Conservation (phyloP, 2,329 filamentous ascomycete species). For the Conoideocrella luteorostrata region DNA sequence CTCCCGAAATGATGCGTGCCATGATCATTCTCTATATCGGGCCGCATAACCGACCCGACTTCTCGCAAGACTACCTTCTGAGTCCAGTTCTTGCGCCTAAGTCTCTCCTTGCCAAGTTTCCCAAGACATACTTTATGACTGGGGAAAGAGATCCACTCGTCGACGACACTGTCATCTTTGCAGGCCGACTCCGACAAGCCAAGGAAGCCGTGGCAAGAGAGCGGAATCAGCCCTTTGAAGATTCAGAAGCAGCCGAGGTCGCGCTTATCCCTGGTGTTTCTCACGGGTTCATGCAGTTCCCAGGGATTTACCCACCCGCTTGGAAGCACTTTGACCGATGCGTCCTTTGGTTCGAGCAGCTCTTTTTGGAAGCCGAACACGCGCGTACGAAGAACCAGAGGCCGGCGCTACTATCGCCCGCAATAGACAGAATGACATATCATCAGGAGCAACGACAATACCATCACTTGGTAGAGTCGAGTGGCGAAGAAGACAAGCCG, state of each 20-base stretch:
- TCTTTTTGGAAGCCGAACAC: slow-evolving; percentile 54
- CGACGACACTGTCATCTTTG: slow-evolving; percentile 95
- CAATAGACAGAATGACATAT: background rate
- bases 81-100: slow-evolving; percentile 89
- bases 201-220: slow-evolving; percentile 46
- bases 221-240: slow-evolving; percentile 25
- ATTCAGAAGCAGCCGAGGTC: slow-evolving; percentile 55
- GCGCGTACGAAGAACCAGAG: slow-evolving; percentile 21
- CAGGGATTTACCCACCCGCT: slow-evolving; percentile 77
- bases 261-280: slow-evolving; percentile 80
- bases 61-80: slow-evolving; percentile 82
- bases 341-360: slow-evolving; percentile 72
- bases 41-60: slow-evolving; percentile 87
- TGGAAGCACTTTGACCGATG: slow-evolving; percentile 82
- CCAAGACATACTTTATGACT: slow-evolving; percentile 89
- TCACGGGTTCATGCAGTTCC: slow-evolving; percentile 92
- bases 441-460: slow-evolving; percentile 18
- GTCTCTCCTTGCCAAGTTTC: slow-evolving; percentile 73
- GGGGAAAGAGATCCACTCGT: slow-evolving; percentile 93
- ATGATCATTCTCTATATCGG: slow-evolving; percentile 99
- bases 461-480: slow-evolving; percentile 46
- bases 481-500: slow-evolving; percentile 72
- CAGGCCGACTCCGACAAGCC: slow-evolving; percentile 76
- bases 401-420: background rate
- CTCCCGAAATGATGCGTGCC: slow-evolving; percentile 96